Evolutionary conservation across 257 asterid species (phyloP).

Genomic region (Petrea volubilis): DNA sequence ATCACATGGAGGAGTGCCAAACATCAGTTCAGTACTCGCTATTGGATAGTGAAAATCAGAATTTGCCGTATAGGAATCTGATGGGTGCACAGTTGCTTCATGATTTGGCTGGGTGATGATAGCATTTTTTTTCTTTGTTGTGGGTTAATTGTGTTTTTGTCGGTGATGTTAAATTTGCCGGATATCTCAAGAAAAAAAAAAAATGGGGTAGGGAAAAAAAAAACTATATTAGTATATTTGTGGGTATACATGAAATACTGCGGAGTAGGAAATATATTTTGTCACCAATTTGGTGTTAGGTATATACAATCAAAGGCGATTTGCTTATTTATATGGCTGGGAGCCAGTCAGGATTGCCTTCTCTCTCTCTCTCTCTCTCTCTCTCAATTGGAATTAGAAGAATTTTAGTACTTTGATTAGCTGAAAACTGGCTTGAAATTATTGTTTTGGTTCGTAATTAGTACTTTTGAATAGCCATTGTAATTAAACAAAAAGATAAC

Average conservation of each 20-base stretch:
- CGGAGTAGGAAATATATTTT: conserved; percentile 36
- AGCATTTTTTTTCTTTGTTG: background rate
- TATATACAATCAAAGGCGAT: conserved; percentile 23
- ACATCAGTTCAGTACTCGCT: conserved; percentile 70
- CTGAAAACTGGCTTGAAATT: background rate
- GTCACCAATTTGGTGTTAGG: conserved; percentile 40
- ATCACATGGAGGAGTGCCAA: conserved; percentile 74
- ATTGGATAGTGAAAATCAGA: conserved; percentile 74
- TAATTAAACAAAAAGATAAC: no score
- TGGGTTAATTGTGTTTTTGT: conserved; percentile 25
- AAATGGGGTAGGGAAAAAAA: conserved; percentile 19
- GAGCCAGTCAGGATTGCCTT: conserved; percentile 18
- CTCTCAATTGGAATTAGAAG: background rate
- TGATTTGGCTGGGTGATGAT: conserved; percentile 74
- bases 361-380: background rate
- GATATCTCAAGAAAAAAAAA: background rate
- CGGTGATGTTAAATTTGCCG: conserved; percentile 41
- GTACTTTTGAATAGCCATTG: no score
- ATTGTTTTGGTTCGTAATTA: background rate
- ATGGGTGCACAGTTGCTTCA: conserved; percentile 94
- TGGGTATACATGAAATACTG: conserved; percentile 32
- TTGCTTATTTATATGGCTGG: conserved; percentile 28
- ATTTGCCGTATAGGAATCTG: conserved; percentile 75
- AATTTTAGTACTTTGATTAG: background rate
- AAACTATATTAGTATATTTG: conserved; percentile 19